Base-by-base conservation (phyloP, 75 land plant genomes). In the Ceratopteris richardii region DNA sequence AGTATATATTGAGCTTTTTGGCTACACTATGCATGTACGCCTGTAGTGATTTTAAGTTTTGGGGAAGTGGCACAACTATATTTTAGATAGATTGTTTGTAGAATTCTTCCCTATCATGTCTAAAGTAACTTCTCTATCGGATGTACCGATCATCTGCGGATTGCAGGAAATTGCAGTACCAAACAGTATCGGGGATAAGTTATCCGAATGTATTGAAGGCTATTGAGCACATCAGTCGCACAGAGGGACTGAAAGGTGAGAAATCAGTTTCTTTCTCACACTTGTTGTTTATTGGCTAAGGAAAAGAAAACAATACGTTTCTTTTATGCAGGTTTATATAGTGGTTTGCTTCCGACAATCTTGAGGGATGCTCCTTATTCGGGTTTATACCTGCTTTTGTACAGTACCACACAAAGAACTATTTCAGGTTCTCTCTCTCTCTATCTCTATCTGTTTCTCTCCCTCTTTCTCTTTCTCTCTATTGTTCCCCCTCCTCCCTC, bases 291-390 rank as follows among this genome's bases (percentile, higher is more conserved):
- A n/a, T n/a, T n/a, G n/a, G n/a, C n/a, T n/a, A n/a, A n/a, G n/a
- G n/a, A n/a, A n/a, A n/a, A n/a, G n/a, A 9, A 33, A 33, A 33
- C 9, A 33, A 4, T 33, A 33, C 9, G 37, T 9, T 33, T 33
- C 9, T 20, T 33, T 16, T 13, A 44, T 27, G 24, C 71, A 68
- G 71, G 71, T 10, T 63, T 68, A 25, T 68, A 68, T 57, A 68
- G 71, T 58, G 71, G 71, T 29, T 54, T 68, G 71, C 27, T 68
- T 21, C 71, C 71, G 22, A 68, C 71, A 21, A 30, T 68, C 13
- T 40, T 54, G 19, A 51, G 71, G 40, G 71, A 68, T 61, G 71
- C 71, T 18, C 71, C 71, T 12, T 68, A 68, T 25, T 68, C 71
- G 24, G 71, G 71, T 33, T 63, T 68, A n/a, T 68, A 68, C 54